Evolutionary conservation across 345 rosid species (phyloP).

Genomic region (Corymbia maculata): DNA sequence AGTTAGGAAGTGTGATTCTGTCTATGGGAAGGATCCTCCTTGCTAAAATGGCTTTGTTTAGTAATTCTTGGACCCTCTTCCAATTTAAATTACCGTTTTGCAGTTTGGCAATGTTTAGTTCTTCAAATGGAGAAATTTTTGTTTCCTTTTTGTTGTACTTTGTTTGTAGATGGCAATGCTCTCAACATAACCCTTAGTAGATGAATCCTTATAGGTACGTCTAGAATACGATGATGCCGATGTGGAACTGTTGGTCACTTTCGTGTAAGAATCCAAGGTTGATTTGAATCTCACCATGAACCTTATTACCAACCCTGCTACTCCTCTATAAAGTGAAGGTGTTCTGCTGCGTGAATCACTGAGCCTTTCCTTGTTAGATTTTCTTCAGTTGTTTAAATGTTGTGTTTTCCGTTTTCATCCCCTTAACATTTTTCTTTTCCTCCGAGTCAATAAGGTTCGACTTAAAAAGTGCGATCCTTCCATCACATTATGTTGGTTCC

Average conservation of each 20-base stretch:
- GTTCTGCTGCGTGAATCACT: not conserved
- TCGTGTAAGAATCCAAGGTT: not conserved
- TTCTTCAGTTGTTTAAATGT: not conserved
- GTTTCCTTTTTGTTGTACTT: too few species aligned
- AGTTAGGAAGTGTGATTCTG: not conserved
- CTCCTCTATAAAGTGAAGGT: not conserved
- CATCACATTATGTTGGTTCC: not conserved
- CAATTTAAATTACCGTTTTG: not conserved
- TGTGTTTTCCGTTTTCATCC: not conserved
- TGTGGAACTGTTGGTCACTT: too few species aligned
- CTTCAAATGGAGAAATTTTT: too few species aligned
- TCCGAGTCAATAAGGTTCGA: too few species aligned
- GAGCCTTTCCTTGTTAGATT: not conserved
- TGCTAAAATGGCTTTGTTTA: not conserved
- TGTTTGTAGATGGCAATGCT: not conserved
- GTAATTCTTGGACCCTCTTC: not conserved
- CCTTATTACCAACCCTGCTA: not conserved
- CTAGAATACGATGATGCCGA: not conserved
- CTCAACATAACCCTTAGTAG: not conserved
- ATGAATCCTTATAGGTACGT: not conserved
- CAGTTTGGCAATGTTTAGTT: not conserved
- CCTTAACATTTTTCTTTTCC: too few species aligned
- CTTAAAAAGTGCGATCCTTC: not conserved
- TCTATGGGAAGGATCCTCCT: not conserved
- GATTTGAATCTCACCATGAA: not conserved